Base-by-base conservation (phyloP, 768 basidiomycete species). In the Tulasnella calospora region DNA sequence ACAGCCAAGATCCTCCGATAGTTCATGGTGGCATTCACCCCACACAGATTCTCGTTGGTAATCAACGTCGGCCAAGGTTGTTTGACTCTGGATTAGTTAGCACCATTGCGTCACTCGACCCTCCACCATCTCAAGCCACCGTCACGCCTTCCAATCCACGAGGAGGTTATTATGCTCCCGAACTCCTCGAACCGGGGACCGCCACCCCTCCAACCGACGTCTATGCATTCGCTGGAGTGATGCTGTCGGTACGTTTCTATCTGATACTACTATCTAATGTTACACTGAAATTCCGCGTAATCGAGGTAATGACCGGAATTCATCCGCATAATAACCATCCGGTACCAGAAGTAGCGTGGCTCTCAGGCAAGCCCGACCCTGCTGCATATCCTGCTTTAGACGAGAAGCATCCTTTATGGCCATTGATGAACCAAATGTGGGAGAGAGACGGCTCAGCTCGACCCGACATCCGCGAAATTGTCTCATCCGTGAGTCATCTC, bases 401-500 rank as follows among this genome's bases (percentile, higher is more conserved):
- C 1, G 61, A 35, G 61, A 33, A 27, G 17, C 30, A 67, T 67
- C 61, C 61, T 67, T 35, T 67, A 2, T 67, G 61, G 61, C 10
- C 61, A 17, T 27, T 67, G 30, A 67, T 67, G 61, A 67, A 67
- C 61, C 61, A 35, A 67, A 67, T 67, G 61, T 67, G 61, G 61
- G 61, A 67, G 33, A 30, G 30, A 67, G 33, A 67, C 19, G 33
- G 61, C 61, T 67, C 61, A 17, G 61, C 27, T 35, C 33, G 61
- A 67, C 61, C 61, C 9, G 17, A 17, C 35, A 67, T 67, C 13
- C 9, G 13, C 61, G 30, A 35, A 35, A 30, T 67, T 35, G 33
- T 35, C 7, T 67, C 61, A 67, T 35, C 10, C 61, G 61, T 67
- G 33, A 67, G 61, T 67, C 30, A 8, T 51, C 23, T 51, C 23